Evolutionary conservation across 768 basidiomycete genomes (phyloP).

Genomic region (Tylopilus felleus): DNA sequence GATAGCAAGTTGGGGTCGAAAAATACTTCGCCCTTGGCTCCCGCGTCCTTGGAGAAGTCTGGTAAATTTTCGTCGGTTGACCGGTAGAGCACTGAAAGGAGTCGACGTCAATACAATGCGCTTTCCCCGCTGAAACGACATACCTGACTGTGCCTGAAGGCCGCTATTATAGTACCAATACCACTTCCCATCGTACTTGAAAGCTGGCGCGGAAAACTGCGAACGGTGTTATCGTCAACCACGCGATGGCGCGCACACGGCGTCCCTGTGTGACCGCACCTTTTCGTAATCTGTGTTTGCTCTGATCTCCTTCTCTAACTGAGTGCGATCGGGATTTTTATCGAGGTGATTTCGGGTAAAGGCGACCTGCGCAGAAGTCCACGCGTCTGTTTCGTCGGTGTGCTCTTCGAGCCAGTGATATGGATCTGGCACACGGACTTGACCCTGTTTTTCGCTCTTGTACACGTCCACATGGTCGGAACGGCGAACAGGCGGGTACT

Average conservation of each 20-base stretch:
- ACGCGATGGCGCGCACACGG: not conserved
- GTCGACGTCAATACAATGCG: not conserved
- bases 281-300: slow-evolving; percentile 51
- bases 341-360: slow-evolving; percentile 61
- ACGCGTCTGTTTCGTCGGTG: slow-evolving; percentile 59
- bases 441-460: slow-evolving; percentile 58
- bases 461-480: slow-evolving; percentile 67
- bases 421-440: slow-evolving; percentile 65
- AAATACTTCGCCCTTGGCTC: slow-evolving; percentile 62
- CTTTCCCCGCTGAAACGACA: not conserved
- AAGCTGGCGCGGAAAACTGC: slow-evolving; percentile 60
- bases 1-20: slow-evolving; percentile 78
- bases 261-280: slow-evolving; percentile 26
- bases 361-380: slow-evolving; percentile 58
- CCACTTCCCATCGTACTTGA: slow-evolving; percentile 68
- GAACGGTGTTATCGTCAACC: slow-evolving; percentile 1
- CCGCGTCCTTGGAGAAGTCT: slow-evolving; percentile 43
- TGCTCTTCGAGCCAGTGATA: slow-evolving; percentile 73
- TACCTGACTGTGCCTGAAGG: slow-evolving; percentile 61
- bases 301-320: slow-evolving; percentile 57
- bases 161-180: slow-evolving; percentile 83
- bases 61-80: slow-evolving; percentile 54
- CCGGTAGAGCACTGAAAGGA: slow-evolving; percentile 53
- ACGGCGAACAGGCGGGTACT: slow-evolving; percentile 63
- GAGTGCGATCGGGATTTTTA: slow-evolving; percentile 55